Conservation (phyloP, 495 filamentous ascomycete species). For the Saxispiralis lemnorum region DNA sequence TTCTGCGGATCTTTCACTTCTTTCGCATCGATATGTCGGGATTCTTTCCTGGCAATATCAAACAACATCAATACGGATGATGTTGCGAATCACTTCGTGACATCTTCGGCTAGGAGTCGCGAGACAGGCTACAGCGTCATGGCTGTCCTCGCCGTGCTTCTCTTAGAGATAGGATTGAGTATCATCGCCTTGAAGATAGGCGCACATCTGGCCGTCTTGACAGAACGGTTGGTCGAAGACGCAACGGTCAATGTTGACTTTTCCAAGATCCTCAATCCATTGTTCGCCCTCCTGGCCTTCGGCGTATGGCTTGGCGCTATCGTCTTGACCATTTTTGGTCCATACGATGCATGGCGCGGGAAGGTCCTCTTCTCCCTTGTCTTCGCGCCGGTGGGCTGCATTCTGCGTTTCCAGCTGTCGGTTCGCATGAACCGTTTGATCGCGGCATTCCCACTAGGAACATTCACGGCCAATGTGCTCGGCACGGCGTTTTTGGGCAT, state of each 20-base stretch:
- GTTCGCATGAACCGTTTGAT: conserved; percentile 48
- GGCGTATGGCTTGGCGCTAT: conserved; percentile 67
- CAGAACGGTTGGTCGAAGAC: conserved; percentile 36
- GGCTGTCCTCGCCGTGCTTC: conserved; percentile 52
- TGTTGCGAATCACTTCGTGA: conserved; percentile 21
- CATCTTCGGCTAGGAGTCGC: conserved; percentile 24
- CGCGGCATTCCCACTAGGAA: conserved; percentile 66
- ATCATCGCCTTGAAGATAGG: conserved; percentile 52
- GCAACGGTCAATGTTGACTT: conserved; percentile 42
- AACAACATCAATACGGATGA: conserved; percentile 46
- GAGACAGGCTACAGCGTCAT: conserved; percentile 70
- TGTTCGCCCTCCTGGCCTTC: conserved; percentile 44
- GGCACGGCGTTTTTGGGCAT: conserved; percentile 52
- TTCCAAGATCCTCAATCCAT: conserved; percentile 41
- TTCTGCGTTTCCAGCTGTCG: conserved; percentile 55
- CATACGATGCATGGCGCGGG: conserved; percentile 54
- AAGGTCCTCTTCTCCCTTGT: conserved; percentile 57
- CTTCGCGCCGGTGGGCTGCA: conserved; percentile 70
- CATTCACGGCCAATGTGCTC: conserved; percentile 66
- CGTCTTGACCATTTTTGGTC: conserved; percentile 56
- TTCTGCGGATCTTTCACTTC: conserved; percentile 89
- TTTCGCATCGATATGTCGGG: conserved; percentile 80
- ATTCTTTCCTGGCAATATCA: conserved; percentile 65
- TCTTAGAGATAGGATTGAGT: conserved; percentile 50
- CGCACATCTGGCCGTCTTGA: conserved; percentile 63